Conservation (phyloP, 768 basidiomycete genomes). For the Auriculariales sp. region DNA sequence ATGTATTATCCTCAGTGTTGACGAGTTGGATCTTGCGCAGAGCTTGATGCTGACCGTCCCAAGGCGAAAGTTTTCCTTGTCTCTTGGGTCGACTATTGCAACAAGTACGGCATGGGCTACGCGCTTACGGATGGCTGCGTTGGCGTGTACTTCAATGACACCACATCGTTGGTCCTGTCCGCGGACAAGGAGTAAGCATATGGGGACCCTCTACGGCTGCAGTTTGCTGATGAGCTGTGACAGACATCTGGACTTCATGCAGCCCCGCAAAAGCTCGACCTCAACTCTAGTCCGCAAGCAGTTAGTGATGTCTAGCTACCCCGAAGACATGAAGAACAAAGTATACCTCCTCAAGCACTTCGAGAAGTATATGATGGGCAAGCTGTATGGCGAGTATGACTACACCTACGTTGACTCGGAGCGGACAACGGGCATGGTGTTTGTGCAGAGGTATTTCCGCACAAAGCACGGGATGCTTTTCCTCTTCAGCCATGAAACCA, state of each 20-base stretch:
- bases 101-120: conserved; percentile 99
- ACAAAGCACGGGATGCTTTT: conserved; percentile 98
- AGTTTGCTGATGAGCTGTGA: conserved; percentile 3
- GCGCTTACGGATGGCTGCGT: conserved; percentile 90
- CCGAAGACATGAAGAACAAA: conserved; percentile 77
- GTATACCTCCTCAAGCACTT: conserved; percentile 89
- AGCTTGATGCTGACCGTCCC: conserved; percentile 31
- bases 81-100: conserved; percentile 98
- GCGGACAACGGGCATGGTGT: conserved; percentile 76
- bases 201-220: neutral
- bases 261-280: conserved; percentile 36
- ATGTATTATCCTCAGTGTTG: neutral
- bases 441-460: conserved; percentile 86
- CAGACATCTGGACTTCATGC: conserved; percentile 81
- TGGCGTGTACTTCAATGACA: conserved; percentile 95
- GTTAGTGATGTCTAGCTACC: conserved; percentile 52
- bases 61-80: conserved; percentile 82
- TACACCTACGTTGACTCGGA: conserved; percentile 63
- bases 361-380: conserved; percentile 86
- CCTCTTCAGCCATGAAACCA: conserved; percentile 84
- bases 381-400: conserved; percentile 70
- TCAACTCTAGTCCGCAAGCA: conserved; percentile 59
- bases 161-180: conserved; percentile 69
- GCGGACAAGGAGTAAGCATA: conserved; percentile 70
- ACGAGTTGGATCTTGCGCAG: neutral